Conservation (phyloP, 1,284 basidiomycete genomes). For the Apiotrichum mycotoxinovorans region DNA sequence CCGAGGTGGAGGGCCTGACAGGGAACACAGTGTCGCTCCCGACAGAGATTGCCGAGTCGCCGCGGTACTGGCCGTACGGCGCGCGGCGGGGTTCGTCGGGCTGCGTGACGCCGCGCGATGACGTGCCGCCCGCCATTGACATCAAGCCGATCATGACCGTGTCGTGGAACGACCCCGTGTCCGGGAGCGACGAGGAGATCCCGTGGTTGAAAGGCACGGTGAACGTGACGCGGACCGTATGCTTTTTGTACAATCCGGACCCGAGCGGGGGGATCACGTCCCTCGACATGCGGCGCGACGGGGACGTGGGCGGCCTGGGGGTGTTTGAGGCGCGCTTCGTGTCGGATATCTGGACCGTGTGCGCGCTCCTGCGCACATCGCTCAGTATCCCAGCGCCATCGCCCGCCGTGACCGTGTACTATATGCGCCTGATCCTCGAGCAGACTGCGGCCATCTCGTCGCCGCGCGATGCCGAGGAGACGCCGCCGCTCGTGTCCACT, state of each 20-base stretch:
- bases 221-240: constrained; percentile 18
- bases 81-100: neutral
- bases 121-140: neutral
- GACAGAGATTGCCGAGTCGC: neutral
- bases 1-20: constrained; percentile 25
- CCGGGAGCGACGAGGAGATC: constrained; percentile 10
- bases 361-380: constrained; percentile 26
- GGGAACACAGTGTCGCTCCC: neutral
- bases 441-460: constrained; percentile 33
- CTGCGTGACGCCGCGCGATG: neutral
- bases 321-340: constrained; percentile 11
- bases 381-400: constrained; percentile 21
- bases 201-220: constrained; percentile 28
- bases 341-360: constrained; percentile 32
- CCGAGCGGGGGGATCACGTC: constrained; percentile 21
- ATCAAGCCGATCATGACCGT: constrained; percentile 19
- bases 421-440: constrained; percentile 26
- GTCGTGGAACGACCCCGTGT: constrained; percentile 16
- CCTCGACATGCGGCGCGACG: constrained; percentile 19
- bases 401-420: constrained; percentile 31
- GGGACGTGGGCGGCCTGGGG: constrained; percentile 9
- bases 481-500: constrained; percentile 11
- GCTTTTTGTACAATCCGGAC: constrained; percentile 31
- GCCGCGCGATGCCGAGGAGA: constrained; percentile 24
- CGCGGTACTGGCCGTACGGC: neutral